Percentiles rank a stretch among this genome's conserved stretches.
phyloP scores from a whole-genome alignment of 2,329 filamentous ascomycete genomes.

The Oidium heveae region DNA sequence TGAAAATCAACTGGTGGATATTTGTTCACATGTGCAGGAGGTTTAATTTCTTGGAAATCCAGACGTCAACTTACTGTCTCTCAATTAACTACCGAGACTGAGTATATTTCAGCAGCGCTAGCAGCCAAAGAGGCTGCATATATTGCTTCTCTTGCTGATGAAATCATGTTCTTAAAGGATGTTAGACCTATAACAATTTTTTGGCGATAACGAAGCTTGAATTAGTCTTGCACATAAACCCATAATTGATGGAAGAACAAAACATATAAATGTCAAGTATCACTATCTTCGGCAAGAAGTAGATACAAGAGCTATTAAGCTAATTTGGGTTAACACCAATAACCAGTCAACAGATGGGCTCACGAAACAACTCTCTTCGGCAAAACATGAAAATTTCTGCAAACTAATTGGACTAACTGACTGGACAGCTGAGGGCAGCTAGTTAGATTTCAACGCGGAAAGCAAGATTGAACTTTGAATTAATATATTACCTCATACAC shows the following conservation, averaged over 20 bases:
- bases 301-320: not conserved
- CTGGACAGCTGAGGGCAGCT: not conserved
- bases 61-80: not conserved
- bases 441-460: no score
- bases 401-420: not conserved
- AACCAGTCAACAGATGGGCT: not conserved
- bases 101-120: constrained; percentile 1
- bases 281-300: constrained; percentile 1
- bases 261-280: constrained; percentile 1
- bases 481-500: no score
- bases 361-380: constrained; percentile 6
- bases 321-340: not conserved
- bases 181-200: not conserved
- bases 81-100: not conserved
- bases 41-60: not conserved
- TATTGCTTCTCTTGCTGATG: not conserved
- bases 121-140: constrained; percentile 1
- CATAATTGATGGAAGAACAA: not conserved
- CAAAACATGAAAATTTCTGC: not conserved
- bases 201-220: not conserved
- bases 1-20: not conserved
- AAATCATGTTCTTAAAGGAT: not conserved
- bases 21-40: not conserved
- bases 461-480: no score
- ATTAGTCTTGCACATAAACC: not conserved